Evolutionary conservation across 2,329 filamentous ascomycete species (phyloP).

Genomic region (Coniella lustricola): DNA sequence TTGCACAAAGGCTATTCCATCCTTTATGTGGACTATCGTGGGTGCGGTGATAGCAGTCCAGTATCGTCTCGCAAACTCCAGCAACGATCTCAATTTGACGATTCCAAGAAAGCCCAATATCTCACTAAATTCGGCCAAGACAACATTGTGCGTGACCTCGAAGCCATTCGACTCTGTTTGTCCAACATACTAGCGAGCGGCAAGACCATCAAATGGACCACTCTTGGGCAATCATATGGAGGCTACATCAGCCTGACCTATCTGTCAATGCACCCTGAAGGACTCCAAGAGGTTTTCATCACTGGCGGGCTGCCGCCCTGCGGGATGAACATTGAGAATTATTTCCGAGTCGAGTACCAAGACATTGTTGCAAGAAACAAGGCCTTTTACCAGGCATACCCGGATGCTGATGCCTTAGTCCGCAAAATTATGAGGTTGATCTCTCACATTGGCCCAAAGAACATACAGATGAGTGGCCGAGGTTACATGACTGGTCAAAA

Average conservation of each 20-base stretch:
- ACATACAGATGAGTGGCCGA: slow-evolving; percentile 35
- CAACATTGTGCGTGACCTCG: slow-evolving; percentile 66
- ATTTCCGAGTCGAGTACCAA: slow-evolving; percentile 52
- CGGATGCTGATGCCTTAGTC: slow-evolving; percentile 56
- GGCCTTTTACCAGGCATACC: slow-evolving; percentile 59
- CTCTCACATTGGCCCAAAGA: background rate
- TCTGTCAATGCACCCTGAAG: slow-evolving; percentile 57
- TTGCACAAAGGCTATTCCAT: slow-evolving; percentile 61
- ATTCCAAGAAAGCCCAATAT: slow-evolving; percentile 53
- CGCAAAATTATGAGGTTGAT: slow-evolving; percentile 27
- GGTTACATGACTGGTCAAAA: slow-evolving; percentile 50
- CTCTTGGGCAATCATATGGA: slow-evolving; percentile 67
- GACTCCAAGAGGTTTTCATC: slow-evolving; percentile 56
- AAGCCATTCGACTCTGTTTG: slow-evolving; percentile 58
- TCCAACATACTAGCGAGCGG: background rate
- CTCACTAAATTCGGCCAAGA: slow-evolving; percentile 63
- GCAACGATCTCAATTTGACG: slow-evolving; percentile 41
- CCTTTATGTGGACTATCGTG: slow-evolving; percentile 64
- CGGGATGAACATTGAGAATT: slow-evolving; percentile 49
- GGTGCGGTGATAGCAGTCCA: slow-evolving; percentile 60
- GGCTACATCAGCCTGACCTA: slow-evolving; percentile 68
- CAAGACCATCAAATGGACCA: slow-evolving; percentile 50
- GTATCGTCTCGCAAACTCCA: slow-evolving; percentile 50
- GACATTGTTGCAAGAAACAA: slow-evolving; percentile 54
- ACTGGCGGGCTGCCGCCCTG: slow-evolving; percentile 63